These are phyloP conservation scores for Plantago major DNA, from an alignment of 257 asterid species.

Conservation along the genomic window DNA sequence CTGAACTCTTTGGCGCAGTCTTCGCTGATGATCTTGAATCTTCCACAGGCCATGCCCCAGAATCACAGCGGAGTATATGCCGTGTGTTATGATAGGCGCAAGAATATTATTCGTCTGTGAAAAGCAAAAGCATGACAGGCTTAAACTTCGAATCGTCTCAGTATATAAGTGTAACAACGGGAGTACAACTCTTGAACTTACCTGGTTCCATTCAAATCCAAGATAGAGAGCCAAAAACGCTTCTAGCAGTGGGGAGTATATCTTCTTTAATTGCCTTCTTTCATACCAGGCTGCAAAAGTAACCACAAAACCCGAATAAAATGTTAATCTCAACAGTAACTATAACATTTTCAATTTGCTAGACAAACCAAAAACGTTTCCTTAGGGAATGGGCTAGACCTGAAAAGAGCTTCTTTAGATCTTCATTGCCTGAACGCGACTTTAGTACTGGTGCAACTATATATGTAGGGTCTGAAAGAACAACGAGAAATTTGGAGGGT, in stretches of 20 bases:
- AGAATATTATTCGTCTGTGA: conserved; percentile 76
- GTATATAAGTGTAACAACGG: neutral
- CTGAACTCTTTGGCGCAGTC: conserved; percentile 69
- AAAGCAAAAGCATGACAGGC: conserved; percentile 5
- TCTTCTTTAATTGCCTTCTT: conserved; percentile 91
- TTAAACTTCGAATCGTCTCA: neutral
- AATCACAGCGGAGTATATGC: conserved; percentile 79
- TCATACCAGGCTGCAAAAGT: conserved; percentile 80
- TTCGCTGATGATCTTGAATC: conserved; percentile 74
- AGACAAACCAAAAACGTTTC: neutral
- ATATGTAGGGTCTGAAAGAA: conserved; percentile 71
- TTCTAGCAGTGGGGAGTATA: conserved; percentile 85
- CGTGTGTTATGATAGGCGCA: conserved; percentile 84
- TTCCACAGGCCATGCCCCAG: conserved; percentile 96
- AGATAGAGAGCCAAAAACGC: conserved; percentile 81
- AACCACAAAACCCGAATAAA: neutral
- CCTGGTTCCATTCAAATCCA: conserved; percentile 97
- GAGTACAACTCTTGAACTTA: conserved; percentile 16
- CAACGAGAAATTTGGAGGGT: conserved; percentile 2
- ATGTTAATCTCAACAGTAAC: neutral
- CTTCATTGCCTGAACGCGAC: conserved; percentile 73
- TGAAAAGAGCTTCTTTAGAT: conserved; percentile 83
- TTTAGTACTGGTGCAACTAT: conserved; percentile 76
- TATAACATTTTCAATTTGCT: neutral
- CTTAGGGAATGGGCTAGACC: conserved; percentile 35